Base-by-base conservation (phyloP, 2,329 filamentous ascomycete genomes). In the Neocatenulostroma microsporum region DNA sequence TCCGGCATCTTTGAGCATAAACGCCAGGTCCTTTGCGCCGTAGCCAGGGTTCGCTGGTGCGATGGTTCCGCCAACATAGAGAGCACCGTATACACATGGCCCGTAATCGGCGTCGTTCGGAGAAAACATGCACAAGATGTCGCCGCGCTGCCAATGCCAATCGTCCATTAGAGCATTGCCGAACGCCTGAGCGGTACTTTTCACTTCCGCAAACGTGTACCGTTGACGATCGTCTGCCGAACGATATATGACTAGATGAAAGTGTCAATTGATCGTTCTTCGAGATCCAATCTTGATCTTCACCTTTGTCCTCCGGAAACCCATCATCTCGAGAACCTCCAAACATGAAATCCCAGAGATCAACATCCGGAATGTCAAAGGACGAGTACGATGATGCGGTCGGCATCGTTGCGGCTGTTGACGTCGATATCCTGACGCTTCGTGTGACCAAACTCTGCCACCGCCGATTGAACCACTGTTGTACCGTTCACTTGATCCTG, bases 41-140 rank as follows among this genome's bases (percentile, higher is more conserved):
- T 94, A 94, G 4, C 80, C 77, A 15, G 87, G 88, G 55, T 95
- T 95, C 2, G 85, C 87, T 0, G 88, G 85, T n/a, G 81, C 85
- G 10, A 84, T 65, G 32, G 84, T 68, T 17, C 83, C 87, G 24
- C 87, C 88, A 1, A 84, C 82, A 83, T 84, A 94, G 46, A 82
- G 76, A 6, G 76, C 72, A 17, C 87, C 88, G 69, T 84, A 85
- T 60, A 77, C 84, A 30, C 87, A 62, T 3, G 80, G 69, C 0
- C 85, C 80, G 1, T 82, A 86, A 59, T 95, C 88, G 55, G 94
- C 82, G 60, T 74, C 79, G 58, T 95, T 95, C 14, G 87, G 84
- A 3, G 84, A 80, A 68, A 82, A 94, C 34, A 94, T 69, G 9
- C 74, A 82, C 14, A 95, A 70, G 3, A 91, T 83, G 55, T 94